These are phyloP conservation scores for Sesbania bispinosa DNA, from an alignment of 306 rosid species.

Conservation along the genomic window DNA sequence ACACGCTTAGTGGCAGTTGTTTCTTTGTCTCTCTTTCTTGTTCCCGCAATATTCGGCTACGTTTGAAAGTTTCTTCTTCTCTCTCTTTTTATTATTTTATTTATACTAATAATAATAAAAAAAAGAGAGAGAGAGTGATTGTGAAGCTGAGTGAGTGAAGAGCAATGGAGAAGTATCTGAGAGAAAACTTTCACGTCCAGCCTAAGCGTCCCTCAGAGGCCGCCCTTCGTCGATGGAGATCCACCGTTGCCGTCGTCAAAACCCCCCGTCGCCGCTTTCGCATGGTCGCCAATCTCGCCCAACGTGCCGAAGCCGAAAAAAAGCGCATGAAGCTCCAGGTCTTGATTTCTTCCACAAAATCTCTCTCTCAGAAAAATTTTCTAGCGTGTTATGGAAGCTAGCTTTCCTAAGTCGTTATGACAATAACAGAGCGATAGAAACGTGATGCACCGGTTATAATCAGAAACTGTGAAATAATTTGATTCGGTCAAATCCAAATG, in stretches of 20 bases:
- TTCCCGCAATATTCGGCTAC: constrained; percentile 13
- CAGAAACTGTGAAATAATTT: background rate
- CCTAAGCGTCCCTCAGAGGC: constrained; percentile 59
- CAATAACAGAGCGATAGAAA: background rate
- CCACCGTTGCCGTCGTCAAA: constrained; percentile 78
- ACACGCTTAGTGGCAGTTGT: no score
- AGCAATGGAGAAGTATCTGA: constrained; percentile 61
- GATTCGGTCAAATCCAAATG: background rate
- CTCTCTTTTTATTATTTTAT: background rate
- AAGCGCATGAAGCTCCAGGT: constrained; percentile 74
- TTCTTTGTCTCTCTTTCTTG: no score
- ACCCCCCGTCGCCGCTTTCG: constrained; percentile 92
- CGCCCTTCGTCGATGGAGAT: constrained; percentile 73
- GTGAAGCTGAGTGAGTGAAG: background rate
- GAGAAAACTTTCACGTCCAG: constrained; percentile 62
- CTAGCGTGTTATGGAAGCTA: background rate
- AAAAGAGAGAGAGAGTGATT: background rate
- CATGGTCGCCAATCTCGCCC: constrained; percentile 86
- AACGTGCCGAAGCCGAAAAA: constrained; percentile 59
- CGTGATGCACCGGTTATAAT: no score
- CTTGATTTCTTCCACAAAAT: background rate
- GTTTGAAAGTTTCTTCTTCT: constrained; percentile 30
- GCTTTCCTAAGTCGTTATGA: background rate
- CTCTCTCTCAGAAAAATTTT: background rate
- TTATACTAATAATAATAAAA: background rate